Conservation (phyloP, 306 rosid genomes). For the Trichosanthes truncata region DNA sequence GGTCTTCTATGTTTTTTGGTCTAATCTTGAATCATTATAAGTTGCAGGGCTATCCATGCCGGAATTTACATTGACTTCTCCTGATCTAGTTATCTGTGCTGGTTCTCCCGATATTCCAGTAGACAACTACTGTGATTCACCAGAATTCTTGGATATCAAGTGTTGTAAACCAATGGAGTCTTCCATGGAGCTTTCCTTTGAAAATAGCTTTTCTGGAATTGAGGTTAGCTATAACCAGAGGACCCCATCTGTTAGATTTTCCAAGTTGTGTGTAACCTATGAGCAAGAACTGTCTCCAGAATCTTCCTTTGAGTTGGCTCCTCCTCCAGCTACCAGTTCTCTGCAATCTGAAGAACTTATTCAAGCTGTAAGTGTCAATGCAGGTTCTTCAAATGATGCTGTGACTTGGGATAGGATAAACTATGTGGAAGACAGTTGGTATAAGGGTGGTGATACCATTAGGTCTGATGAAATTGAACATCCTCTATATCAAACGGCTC, state of each 20-base stretch:
- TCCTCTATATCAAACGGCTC: slow-evolving; percentile 16
- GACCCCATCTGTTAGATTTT: slow-evolving; percentile 60
- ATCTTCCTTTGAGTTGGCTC: slow-evolving; percentile 74
- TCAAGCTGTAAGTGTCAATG: slow-evolving; percentile 17
- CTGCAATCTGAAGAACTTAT: slow-evolving; percentile 15
- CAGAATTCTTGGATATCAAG: slow-evolving; percentile 35
- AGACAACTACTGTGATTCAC: slow-evolving; percentile 36
- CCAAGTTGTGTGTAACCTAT: slow-evolving; percentile 42
- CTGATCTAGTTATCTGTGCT: slow-evolving; percentile 55
- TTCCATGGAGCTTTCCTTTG: slow-evolving; percentile 72
- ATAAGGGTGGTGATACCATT: slow-evolving; percentile 2
- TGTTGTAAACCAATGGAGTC: slow-evolving; percentile 29
- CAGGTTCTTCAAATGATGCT: slow-evolving; percentile 14
- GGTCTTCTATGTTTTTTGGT: not conserved
- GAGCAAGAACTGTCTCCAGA: slow-evolving; percentile 48
- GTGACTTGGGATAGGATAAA: slow-evolving; percentile 14
- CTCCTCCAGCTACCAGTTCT: slow-evolving; percentile 20
- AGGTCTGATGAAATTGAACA: slow-evolving; percentile 12
- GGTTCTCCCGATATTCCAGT: slow-evolving; percentile 51
- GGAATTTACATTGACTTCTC: slow-evolving; percentile 46
- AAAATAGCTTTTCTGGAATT: slow-evolving; percentile 56
- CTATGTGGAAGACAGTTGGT: slow-evolving; percentile 15
- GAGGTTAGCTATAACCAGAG: slow-evolving; percentile 25
- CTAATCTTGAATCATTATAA: not conserved
- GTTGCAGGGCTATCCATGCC: slow-evolving; percentile 42